Evolutionary conservation across 2,329 filamentous ascomycete genomes (phyloP).

Genomic region (Mariannaea sp.): DNA sequence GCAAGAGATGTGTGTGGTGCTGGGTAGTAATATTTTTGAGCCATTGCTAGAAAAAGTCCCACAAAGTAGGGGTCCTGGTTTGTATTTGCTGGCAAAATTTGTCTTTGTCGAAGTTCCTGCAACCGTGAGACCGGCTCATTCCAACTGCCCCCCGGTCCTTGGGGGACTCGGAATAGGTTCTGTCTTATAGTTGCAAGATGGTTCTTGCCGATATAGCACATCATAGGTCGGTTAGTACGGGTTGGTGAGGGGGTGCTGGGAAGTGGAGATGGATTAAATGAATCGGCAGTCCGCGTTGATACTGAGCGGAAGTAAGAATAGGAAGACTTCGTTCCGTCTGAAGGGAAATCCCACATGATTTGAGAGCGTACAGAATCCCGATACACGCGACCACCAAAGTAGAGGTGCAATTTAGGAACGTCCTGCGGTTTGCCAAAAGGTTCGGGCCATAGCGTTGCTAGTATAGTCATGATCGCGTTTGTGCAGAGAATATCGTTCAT

Average conservation of each 20-base stretch:
- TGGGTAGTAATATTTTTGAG: conserved; percentile 58
- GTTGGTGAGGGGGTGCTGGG: conserved; percentile 30
- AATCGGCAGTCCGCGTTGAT: conserved; percentile 44
- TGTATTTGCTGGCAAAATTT: conserved; percentile 51
- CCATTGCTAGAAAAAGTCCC: conserved; percentile 60
- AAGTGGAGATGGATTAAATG: conserved; percentile 34
- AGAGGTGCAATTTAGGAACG: conserved; percentile 52
- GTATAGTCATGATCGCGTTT: conserved; percentile 50
- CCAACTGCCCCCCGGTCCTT: conserved; percentile 44
- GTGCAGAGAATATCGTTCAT: conserved; percentile 44
- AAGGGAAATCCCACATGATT: conserved; percentile 53
- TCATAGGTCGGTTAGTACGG: conserved; percentile 41
- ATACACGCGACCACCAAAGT: conserved; percentile 54
- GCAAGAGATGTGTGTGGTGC: conserved; percentile 26
- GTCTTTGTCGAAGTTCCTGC: conserved; percentile 52
- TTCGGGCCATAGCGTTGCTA: conserved; percentile 52
- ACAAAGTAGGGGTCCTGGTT: conserved; percentile 60
- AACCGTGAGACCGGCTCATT: conserved; percentile 56
- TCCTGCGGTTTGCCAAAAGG: conserved; percentile 39
- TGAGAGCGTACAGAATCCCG: conserved; percentile 53
- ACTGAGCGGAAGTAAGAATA: conserved; percentile 44
- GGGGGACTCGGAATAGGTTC: conserved; percentile 52
- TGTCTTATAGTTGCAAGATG: conserved; percentile 53
- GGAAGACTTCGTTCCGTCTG: conserved; percentile 31
- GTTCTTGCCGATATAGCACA: conserved; percentile 54